Evolutionary conservation across 371 early-diverging fungal species (phyloP).

Genomic region (Lichtheimia hyalospora): DNA sequence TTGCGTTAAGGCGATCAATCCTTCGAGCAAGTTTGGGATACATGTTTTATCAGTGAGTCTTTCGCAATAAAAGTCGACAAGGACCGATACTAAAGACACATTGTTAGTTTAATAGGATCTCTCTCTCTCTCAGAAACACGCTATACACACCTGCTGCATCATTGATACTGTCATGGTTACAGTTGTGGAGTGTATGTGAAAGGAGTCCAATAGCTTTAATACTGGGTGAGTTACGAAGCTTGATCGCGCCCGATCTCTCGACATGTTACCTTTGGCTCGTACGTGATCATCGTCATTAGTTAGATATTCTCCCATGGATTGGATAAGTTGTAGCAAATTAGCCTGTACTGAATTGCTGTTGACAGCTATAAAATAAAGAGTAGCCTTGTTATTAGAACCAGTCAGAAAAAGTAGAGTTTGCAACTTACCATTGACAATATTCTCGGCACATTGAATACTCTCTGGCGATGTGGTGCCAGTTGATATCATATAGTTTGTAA

Average conservation of each 20-base stretch:
- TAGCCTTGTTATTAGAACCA: slow-evolving; percentile 21
- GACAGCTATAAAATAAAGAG: slow-evolving; percentile 24
- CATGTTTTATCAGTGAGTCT: slow-evolving; percentile 74
- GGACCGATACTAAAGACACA: slow-evolving; percentile 50
- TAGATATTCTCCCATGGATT: slow-evolving; percentile 75
- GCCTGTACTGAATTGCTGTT: slow-evolving; percentile 39
- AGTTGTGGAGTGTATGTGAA: slow-evolving; percentile 48
- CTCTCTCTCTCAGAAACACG: not conserved
- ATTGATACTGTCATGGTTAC: slow-evolving; percentile 35
- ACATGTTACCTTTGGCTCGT: slow-evolving; percentile 79
- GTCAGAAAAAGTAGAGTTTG: not conserved
- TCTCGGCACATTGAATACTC: slow-evolving; percentile 23
- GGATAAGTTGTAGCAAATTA: slow-evolving; percentile 69
- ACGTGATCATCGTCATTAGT: slow-evolving; percentile 81
- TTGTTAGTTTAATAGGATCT: not conserved
- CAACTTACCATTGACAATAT: slow-evolving; percentile 30
- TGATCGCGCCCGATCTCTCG: not conserved
- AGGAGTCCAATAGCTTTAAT: slow-evolving; percentile 49
- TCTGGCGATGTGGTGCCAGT: slow-evolving; percentile 32
- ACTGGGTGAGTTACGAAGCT: not conserved
- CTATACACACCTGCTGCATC: slow-evolving; percentile 38
- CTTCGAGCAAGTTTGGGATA: slow-evolving; percentile 69
- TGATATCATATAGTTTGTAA: slow-evolving; percentile 49
- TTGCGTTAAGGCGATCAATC: slow-evolving; percentile 60
- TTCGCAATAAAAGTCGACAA: slow-evolving; percentile 78